phyloP scores from a whole-genome alignment of 164 flowering plant genomes.

The Kingdonia uniflora region DNA sequence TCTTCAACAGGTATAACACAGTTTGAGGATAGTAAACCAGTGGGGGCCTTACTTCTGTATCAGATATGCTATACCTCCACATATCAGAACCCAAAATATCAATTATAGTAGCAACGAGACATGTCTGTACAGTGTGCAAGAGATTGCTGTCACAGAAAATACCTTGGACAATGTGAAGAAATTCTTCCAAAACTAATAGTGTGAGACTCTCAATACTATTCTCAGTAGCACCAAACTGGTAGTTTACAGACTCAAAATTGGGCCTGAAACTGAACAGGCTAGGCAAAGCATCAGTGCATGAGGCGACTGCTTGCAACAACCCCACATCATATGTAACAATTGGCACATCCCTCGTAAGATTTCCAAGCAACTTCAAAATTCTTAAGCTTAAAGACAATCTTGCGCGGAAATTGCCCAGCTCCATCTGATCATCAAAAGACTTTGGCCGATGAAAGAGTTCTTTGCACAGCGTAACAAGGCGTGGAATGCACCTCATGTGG shows the following conservation, averaged over 20 bases:
- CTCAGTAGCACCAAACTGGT: constrained; percentile 31
- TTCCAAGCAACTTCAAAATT: constrained; percentile 57
- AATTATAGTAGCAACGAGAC: constrained; percentile 57
- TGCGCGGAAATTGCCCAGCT: constrained; percentile 22
- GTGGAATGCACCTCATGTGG: constrained; percentile 48
- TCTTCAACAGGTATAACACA: constrained; percentile 51
- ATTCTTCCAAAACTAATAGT: constrained; percentile 62
- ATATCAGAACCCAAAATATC: constrained; percentile 39
- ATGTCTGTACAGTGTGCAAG: constrained; percentile 61
- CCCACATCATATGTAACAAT: constrained; percentile 41
- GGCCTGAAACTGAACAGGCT: constrained; percentile 48
- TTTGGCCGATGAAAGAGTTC: constrained; percentile 31
- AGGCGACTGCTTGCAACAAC: constrained; percentile 50
- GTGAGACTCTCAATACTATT: constrained; percentile 47
- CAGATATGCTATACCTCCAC: constrained; percentile 51
- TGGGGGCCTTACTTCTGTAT: constrained; percentile 42
- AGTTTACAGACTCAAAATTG: constrained; percentile 47
- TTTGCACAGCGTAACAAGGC: constrained; percentile 46
- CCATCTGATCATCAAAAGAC: constrained; percentile 36
- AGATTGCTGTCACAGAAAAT: constrained; percentile 40
- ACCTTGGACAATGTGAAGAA: constrained; percentile 51
- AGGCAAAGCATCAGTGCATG: constrained; percentile 50
- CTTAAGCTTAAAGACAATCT: constrained; percentile 45
- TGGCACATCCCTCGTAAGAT: constrained; percentile 36
- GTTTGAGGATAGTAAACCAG: constrained; percentile 61